Percentiles rank a stretch among this genome's conserved stretches.
Evolutionary conservation across 257 asterid genomes (phyloP).

Genomic region (Haberlea rhodopensis): DNA sequence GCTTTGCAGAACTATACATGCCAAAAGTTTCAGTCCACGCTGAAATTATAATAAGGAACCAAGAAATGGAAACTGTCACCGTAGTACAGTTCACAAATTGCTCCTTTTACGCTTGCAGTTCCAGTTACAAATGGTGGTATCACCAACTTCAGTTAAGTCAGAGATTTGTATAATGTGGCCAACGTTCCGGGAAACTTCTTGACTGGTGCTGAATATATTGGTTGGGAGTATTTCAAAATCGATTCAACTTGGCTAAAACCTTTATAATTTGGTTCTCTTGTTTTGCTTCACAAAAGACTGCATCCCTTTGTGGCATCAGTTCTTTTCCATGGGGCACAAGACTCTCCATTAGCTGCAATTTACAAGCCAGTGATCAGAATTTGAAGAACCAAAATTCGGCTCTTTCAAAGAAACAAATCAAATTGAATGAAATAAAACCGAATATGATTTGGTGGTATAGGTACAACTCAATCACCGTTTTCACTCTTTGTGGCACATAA

Average conservation of each 20-base stretch:
- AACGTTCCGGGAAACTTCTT: constrained; percentile 31
- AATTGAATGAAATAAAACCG: background rate
- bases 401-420: too few relatives aligned
- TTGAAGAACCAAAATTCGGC: background rate
- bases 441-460: too few relatives aligned
- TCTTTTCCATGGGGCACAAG: constrained; percentile 42
- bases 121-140: background rate
- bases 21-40: too few relatives aligned
- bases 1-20: too few relatives aligned
- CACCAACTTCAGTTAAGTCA: background rate
- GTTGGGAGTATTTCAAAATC: constrained; percentile 3
- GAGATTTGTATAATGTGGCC: constrained; percentile 16
- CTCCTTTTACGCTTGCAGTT: constrained; percentile 22
- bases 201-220: background rate
- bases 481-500: too few relatives aligned
- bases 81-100: background rate
- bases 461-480: too few relatives aligned
- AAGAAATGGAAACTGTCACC: too few relatives aligned
- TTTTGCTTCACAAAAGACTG: constrained; percentile 5
- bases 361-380: background rate
- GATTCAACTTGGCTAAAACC: background rate
- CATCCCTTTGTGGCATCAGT: constrained; percentile 41
- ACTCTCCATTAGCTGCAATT: constrained; percentile 38
- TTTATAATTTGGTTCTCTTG: background rate
- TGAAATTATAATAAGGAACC: too few relatives aligned